phyloP scores from a whole-genome alignment of 2,329 filamentous ascomycete genomes.

The Dactylonectria macrodidyma region DNA sequence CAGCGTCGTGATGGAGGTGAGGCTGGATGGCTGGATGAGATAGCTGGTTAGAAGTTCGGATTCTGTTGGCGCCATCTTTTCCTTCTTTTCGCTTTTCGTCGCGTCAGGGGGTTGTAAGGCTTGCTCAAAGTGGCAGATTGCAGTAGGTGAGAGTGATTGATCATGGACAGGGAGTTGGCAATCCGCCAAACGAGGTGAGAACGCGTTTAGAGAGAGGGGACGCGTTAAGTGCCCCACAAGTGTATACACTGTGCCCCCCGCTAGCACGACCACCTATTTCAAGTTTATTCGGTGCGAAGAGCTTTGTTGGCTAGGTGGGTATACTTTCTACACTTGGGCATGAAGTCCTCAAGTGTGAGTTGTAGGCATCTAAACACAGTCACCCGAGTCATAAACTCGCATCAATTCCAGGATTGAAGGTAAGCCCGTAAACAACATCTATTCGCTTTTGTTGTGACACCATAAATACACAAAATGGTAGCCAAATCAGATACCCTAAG shows the following conservation, averaged over 20 bases:
- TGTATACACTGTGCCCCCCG: constrained; percentile 20
- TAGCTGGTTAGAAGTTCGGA: constrained; percentile 82
- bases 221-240: constrained; percentile 44
- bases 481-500: not conserved
- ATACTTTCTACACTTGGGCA: not conserved
- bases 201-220: constrained; percentile 34
- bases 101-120: not conserved
- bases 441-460: constrained; percentile 13
- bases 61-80: constrained; percentile 80
- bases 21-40: constrained; percentile 81
- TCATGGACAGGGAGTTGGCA: constrained; percentile 12
- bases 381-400: not conserved
- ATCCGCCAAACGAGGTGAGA: not conserved
- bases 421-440: not conserved
- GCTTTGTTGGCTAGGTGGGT: too few relatives aligned
- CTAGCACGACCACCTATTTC: not conserved
- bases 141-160: not conserved
- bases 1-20: constrained; percentile 81
- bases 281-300: too few relatives aligned
- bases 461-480: not conserved
- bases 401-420: not conserved
- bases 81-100: not conserved
- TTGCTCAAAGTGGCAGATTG: not conserved
- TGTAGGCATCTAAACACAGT: not conserved
- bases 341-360: not conserved